Evolutionary conservation across 176 grass and related monocot genomes (phyloP).

Genomic region (Musa schizocarpa): DNA sequence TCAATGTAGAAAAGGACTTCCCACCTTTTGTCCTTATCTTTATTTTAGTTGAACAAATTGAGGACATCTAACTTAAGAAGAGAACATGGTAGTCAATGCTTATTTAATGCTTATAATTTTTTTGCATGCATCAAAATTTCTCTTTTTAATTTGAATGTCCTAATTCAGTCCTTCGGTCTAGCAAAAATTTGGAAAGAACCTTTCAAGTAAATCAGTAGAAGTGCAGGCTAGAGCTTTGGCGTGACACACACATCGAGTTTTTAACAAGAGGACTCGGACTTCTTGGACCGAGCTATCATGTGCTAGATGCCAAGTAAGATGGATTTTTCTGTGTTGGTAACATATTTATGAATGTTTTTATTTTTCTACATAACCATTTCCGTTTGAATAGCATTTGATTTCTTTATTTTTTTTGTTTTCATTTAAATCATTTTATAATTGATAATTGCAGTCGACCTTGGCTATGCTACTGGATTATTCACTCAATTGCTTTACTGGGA

Average conservation of each 20-base stretch:
- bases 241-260: slow-evolving; percentile 61
- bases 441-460: slow-evolving; percentile 71
- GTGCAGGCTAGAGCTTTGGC: slow-evolving; percentile 72
- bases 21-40: too few species aligned
- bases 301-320: slow-evolving; percentile 75
- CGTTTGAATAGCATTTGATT: not conserved
- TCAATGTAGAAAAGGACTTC: too few species aligned
- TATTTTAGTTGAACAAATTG: too few species aligned
- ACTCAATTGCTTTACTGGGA: slow-evolving; percentile 62
- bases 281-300: slow-evolving; percentile 57
- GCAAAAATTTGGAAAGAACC: not conserved
- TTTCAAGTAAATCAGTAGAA: not conserved
- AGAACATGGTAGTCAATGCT: not conserved
- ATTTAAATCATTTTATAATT: not conserved
- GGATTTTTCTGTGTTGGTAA: not conserved
- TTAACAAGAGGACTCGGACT: slow-evolving; percentile 45
- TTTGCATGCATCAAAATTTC: not conserved
- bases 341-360: not conserved
- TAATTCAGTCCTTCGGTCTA: not conserved
- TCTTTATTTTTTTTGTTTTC: not conserved
- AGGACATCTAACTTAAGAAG: too few species aligned
- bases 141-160: not conserved
- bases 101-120: not conserved
- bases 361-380: not conserved
- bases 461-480: slow-evolving; percentile 95